phyloP scores from a whole-genome alignment of 169 alveolate genomes.

The Amoebophrya sp. region DNA sequence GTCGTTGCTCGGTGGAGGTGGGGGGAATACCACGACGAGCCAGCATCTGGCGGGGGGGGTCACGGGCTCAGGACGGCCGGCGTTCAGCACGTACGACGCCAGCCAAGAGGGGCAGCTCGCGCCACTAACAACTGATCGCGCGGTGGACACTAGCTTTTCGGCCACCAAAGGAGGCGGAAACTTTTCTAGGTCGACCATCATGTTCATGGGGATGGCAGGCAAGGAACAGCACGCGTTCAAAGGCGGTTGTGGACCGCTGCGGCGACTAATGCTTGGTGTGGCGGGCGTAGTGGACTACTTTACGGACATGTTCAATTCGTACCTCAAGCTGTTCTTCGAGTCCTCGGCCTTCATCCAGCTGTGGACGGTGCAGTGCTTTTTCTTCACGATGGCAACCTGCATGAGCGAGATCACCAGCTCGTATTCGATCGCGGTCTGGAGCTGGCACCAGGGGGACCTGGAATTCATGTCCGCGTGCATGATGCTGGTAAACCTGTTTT shows the following conservation, averaged over 20 bases:
- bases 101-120: background rate
- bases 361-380: constrained; percentile 1
- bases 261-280: too few species aligned
- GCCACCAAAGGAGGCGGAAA: too few species aligned
- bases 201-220: too few species aligned
- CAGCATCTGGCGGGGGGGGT: background rate
- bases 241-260: too few species aligned
- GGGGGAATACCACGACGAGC: background rate
- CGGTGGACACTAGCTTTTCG: too few species aligned
- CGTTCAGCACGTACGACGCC: background rate
- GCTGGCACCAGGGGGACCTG: background rate
- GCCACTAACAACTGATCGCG: too few species aligned
- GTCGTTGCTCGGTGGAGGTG: background rate
- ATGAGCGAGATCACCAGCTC: background rate
- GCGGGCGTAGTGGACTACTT: too few species aligned
- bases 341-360: background rate
- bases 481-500: background rate
- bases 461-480: background rate
- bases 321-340: too few species aligned
- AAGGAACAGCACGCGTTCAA: too few species aligned
- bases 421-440: background rate
- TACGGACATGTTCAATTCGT: too few species aligned
- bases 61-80: background rate
- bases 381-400: background rate
- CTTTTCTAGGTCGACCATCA: too few species aligned